Percentiles rank a stretch among this genome's conserved stretches.
Conservation (phyloP, 2,329 filamentous ascomycete species). For the Zasmidium cellare region DNA sequence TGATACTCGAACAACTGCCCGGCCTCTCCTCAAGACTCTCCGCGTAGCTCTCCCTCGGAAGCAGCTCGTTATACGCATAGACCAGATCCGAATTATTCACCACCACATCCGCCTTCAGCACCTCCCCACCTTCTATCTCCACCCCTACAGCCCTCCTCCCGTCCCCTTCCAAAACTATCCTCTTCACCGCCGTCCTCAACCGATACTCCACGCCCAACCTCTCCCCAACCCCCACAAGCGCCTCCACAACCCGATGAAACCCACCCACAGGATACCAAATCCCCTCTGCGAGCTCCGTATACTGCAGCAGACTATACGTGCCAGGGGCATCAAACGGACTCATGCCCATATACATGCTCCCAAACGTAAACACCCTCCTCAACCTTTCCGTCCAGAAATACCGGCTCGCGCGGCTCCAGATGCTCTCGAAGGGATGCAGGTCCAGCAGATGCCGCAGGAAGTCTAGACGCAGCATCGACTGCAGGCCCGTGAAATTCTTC, state of each 20-base stretch:
- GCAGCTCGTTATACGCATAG: constrained; percentile 71
- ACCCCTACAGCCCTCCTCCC: constrained; percentile 60
- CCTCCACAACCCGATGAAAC: constrained; percentile 64
- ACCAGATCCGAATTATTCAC: constrained; percentile 73
- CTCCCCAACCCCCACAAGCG: constrained; percentile 63
- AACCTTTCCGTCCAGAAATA: constrained; percentile 72
- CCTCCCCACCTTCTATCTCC: constrained; percentile 57
- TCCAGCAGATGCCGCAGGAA: constrained; percentile 61
- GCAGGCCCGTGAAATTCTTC: constrained; percentile 64
- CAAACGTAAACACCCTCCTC: constrained; percentile 72
- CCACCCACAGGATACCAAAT: constrained; percentile 75
- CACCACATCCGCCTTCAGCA: constrained; percentile 64
- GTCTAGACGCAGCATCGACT: constrained; percentile 57
- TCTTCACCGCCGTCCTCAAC: constrained; percentile 58
- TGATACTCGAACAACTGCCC: constrained; percentile 71
- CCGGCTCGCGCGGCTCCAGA: constrained; percentile 63
- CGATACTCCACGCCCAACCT: constrained; percentile 63
- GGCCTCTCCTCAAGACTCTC: constrained; percentile 50
- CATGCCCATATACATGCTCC: constrained; percentile 84
- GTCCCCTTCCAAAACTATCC: constrained; percentile 55
- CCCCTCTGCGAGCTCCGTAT: constrained; percentile 73
- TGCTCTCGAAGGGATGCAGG: constrained; percentile 70
- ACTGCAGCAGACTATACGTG: constrained; percentile 72
- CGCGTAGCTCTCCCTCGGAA: constrained; percentile 51
- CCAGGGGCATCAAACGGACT: constrained; percentile 73